Conservation (phyloP, 176 grass and related monocot genomes). For the Tillandsia fasciculata region DNA sequence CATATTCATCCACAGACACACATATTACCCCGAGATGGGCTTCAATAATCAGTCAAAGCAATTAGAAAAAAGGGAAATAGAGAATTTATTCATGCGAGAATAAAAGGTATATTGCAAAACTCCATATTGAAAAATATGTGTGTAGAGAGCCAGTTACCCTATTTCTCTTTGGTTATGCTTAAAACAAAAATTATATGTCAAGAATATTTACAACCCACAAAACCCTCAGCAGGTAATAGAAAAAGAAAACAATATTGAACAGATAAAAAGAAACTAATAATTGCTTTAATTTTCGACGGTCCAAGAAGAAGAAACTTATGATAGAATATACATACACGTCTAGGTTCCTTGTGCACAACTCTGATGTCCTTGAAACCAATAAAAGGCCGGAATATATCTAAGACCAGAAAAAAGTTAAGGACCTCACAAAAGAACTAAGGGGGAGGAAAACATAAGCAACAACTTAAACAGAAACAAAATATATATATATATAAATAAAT, state of each 20-base stretch:
- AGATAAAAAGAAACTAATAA: conserved; percentile 1
- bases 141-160: no score
- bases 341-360: conserved; percentile 64
- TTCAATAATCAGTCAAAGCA: no score
- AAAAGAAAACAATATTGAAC: not conserved
- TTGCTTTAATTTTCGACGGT: not conserved
- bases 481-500: no score
- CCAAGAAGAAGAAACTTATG: conserved; percentile 3
- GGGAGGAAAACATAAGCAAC: not conserved
- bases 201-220: no score
- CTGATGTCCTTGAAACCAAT: conserved; percentile 70
- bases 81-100: not conserved
- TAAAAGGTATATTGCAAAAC: not conserved
- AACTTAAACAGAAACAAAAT: conserved; percentile 5
- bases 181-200: no score
- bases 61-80: no score
- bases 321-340: conserved; percentile 35
- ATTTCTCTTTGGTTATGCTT: no score
- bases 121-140: not conserved
- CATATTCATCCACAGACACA: no score
- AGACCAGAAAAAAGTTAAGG: conserved; percentile 24
- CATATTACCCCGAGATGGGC: no score
- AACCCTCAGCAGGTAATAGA: no score
- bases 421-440: conserved; percentile 20
- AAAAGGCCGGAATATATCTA: conserved; percentile 70